Conservation (phyloP, 306 rosid species). For the Parietaria judaica region DNA sequence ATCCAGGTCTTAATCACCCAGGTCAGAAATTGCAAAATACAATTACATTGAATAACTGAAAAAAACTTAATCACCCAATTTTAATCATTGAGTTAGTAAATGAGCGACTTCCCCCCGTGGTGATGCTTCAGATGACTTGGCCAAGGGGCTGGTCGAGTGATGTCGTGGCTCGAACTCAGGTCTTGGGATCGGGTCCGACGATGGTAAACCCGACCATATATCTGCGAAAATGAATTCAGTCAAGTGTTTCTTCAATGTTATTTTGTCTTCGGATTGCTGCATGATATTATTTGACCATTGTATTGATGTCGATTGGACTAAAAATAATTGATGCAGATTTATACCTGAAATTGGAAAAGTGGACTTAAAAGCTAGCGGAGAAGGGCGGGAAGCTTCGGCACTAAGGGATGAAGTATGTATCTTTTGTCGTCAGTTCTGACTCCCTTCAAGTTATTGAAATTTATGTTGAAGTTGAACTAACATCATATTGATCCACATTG, state of each 20-base stretch:
- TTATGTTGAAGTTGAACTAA: conserved; percentile 26
- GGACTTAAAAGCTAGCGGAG: conserved; percentile 52
- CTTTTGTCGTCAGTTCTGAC: conserved; percentile 12
- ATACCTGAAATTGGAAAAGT: conserved; percentile 43
- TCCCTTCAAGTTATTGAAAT: conserved; percentile 5
- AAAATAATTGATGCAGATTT: conserved; percentile 42
- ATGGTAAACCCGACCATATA: no score
- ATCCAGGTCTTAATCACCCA: no score
- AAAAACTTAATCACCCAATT: background rate
- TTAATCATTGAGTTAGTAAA: background rate
- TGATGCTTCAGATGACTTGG: no score
- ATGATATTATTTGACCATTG: background rate
- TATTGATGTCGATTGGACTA: background rate
- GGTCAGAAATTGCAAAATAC: no score
- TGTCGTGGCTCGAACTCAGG: no score
- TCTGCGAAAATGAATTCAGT: background rate
- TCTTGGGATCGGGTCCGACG: no score
- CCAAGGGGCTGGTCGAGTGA: no score
- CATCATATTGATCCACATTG: conserved; percentile 27
- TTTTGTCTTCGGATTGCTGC: background rate
- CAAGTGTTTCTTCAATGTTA: background rate
- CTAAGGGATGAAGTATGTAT: conserved; percentile 87
- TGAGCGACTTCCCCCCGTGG: background rate
- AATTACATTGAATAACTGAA: no score
- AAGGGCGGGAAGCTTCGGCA: conserved; percentile 85